Base-by-base conservation (phyloP, 495 filamentous ascomycete genomes). In the Cairneyella variabilis region DNA sequence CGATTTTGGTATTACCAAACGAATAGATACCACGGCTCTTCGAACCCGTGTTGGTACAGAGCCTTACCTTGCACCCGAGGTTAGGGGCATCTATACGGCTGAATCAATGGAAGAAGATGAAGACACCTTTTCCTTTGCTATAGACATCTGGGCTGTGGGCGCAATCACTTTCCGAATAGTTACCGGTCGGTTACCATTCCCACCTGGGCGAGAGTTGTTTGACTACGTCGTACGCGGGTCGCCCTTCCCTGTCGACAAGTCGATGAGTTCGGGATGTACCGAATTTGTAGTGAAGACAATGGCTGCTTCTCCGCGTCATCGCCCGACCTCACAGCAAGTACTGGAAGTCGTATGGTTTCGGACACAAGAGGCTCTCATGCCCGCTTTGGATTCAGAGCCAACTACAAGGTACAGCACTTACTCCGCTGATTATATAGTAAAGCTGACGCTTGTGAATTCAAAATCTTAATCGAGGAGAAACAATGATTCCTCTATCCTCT, bases 1-100 rank as follows among this genome's bases (percentile, higher is more conserved):
- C 11, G 60, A 63, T 32, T 54, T 63, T 38, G 60, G 60, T 37
- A 42, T 63, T 32, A 60, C 38, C 42, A 63, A 63, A 52, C 45
- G 53, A 28, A 26, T 32, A 23, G 57, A 51, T 16, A 41, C 25
- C 17, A 54, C 41, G 16, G 46, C 16, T 6, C 23, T 22, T 46
- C 36, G 43, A 23, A 59, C 57, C 8, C 2, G 17, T 17, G 38
- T 40, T 25, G 57, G 57, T 1, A 59, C 57, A 2, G 21, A 28
- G 23, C 44, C 37, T 17, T 59, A 50, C 23, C 18, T 59, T 23
- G 51, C 57, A 2, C 57, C 57, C 1, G 57, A 59, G 52, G 34
- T 53, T 7, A 14, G 26, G n/a, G 48, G 48, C 12, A 14, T 51
- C 17, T 37, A 36, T 12, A 25, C 3, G 3, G 3, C 30, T 21